Percentiles rank a stretch among this genome's conserved stretches.
These are phyloP conservation scores for Morella rubra DNA, from an alignment of 306 rosid genomes.

Conservation along the genomic window DNA sequence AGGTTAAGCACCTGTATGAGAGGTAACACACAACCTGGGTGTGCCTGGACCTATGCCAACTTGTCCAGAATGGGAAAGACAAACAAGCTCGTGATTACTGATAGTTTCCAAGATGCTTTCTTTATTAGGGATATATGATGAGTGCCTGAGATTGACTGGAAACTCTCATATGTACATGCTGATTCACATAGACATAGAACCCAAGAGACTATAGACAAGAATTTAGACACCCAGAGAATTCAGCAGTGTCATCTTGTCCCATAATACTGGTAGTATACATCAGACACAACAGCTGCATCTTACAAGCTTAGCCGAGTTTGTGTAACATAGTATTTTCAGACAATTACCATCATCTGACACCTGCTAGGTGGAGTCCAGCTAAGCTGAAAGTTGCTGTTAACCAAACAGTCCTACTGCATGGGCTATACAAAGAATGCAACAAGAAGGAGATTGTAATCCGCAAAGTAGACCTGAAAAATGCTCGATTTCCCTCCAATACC, in stretches of 20 bases:
- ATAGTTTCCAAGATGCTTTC: background rate
- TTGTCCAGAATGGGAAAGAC: background rate
- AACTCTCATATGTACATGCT: background rate
- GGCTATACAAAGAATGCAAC: constrained; percentile 4
- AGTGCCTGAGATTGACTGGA: background rate
- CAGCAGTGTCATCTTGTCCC: background rate
- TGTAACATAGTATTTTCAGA: background rate
- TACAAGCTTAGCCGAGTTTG: background rate
- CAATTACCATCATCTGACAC: background rate
- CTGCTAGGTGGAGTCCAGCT: background rate
- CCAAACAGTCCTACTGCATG: constrained; percentile 13
- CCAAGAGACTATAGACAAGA: background rate
- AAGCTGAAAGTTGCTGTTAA: constrained; percentile 4
- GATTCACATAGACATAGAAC: background rate
- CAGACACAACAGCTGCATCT: background rate
- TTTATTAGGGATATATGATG: background rate
- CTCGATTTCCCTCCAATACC: constrained; percentile 93
- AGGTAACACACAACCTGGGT: background rate
- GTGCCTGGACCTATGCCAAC: background rate
- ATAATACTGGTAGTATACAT: background rate
- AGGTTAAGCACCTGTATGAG: background rate
- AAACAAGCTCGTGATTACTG: background rate
- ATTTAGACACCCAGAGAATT: background rate
- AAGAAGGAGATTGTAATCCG: constrained; percentile 23
- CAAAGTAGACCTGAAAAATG: constrained; percentile 82